These are phyloP conservation scores for Capsella rubella DNA, from an alignment of 441 rosid species.

Conservation along the genomic window DNA sequence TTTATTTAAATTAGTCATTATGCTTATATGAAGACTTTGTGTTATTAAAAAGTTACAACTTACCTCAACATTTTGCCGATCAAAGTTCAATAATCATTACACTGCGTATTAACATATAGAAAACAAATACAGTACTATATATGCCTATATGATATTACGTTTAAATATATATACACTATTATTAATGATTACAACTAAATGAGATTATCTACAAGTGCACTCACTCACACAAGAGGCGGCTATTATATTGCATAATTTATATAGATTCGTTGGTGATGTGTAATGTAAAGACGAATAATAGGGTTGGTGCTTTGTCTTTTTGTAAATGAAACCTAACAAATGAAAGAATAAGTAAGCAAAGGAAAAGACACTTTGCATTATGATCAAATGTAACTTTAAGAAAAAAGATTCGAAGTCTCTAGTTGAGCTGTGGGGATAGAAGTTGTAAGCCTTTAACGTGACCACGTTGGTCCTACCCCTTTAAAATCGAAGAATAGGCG, in stretches of 20 bases:
- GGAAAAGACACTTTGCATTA: constrained; percentile 43
- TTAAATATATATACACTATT: not conserved
- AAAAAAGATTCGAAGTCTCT: constrained; percentile 41
- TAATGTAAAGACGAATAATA: constrained; percentile 4
- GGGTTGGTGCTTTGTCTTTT: constrained; percentile 36
- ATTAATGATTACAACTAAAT: not conserved
- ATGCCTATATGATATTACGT: not conserved
- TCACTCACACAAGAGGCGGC: constrained; percentile 33
- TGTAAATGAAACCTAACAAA: constrained; percentile 38
- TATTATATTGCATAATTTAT: constrained; percentile 20
- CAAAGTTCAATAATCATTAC: not conserved
- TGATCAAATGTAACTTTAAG: constrained; percentile 39
- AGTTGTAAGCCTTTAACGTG: constrained; percentile 37
- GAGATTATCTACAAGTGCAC: constrained; percentile 18
- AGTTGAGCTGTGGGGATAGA: constrained; percentile 39
- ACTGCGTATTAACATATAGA: not conserved
- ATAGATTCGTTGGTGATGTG: constrained; percentile 31
- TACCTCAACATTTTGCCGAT: too few species aligned
- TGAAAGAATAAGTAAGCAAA: constrained; percentile 23
- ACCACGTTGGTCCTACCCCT: constrained; percentile 30
- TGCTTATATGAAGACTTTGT: too few species aligned
- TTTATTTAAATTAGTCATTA: too few species aligned
- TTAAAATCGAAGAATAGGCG: constrained; percentile 23
- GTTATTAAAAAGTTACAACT: too few species aligned
- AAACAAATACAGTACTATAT: constrained; percentile 3